Evolutionary conservation across 208 protist species (phyloP).

Genomic region (Trichomonas tenax): DNA sequence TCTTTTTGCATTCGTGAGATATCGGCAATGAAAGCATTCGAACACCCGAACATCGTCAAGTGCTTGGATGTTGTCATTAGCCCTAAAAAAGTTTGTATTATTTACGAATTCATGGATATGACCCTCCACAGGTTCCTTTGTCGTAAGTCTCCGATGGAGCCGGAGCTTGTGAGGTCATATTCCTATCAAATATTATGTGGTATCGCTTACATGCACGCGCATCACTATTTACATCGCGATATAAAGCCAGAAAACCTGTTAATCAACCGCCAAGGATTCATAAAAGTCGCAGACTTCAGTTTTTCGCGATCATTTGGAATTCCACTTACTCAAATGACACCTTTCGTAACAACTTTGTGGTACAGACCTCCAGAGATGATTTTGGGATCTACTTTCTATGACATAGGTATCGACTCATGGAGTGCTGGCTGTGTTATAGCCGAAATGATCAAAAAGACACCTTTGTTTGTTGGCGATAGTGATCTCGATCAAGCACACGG

Average conservation of each 20-base stretch:
- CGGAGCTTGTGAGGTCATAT: constrained; percentile 9
- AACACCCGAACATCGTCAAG: neutral
- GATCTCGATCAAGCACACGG: neutral
- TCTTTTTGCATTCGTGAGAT: neutral
- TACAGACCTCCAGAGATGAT: constrained; percentile 16
- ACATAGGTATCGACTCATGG: neutral
- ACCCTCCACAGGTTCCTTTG: neutral
- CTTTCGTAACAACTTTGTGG: neutral
- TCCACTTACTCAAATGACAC: constrained; percentile 39
- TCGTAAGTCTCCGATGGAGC: neutral
- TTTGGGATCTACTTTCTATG: neutral
- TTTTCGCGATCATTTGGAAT: constrained; percentile 43
- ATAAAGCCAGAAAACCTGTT: constrained; percentile 19
- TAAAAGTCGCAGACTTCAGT: constrained; percentile 56
- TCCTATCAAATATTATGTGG: neutral
- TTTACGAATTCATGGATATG: neutral
- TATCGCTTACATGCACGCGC: neutral
- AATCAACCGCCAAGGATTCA: constrained; percentile 25
- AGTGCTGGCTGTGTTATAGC: constrained; percentile 14
- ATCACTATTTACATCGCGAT: neutral
- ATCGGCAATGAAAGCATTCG: neutral
- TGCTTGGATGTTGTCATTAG: neutral
- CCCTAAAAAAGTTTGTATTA: neutral
- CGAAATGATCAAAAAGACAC: neutral
- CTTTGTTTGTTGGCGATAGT: neutral